A percentile compares a stretch with the other conserved stretches of the same genome.
Evolutionary conservation across 176 grass and related monocot genomes (phyloP).

Genomic region (Pontederia paniculata): DNA sequence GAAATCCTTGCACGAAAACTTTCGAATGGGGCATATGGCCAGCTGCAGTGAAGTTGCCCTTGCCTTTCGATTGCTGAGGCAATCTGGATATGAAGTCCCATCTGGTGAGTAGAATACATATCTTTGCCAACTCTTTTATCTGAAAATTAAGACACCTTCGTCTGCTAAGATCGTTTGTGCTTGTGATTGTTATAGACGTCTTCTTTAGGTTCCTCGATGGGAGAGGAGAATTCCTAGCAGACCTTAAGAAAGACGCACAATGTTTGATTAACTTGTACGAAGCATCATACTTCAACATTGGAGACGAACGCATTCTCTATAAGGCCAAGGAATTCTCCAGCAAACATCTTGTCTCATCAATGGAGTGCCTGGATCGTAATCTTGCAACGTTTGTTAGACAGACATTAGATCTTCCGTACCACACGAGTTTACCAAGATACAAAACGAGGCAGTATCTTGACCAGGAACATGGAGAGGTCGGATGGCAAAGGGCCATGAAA

Average conservation of each 20-base stretch:
- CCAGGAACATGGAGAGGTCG: background rate
- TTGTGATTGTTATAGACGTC: background rate
- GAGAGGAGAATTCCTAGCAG: background rate
- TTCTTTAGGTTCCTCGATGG: background rate
- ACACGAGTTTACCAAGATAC: conserved; percentile 7
- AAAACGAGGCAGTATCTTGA: background rate
- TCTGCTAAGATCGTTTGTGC: too few species aligned
- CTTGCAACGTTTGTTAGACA: background rate
- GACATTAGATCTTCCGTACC: background rate
- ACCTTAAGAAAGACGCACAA: background rate
- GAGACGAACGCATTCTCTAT: background rate
- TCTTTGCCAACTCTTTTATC: too few species aligned
- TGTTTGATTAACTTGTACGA: background rate
- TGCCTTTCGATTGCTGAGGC: too few species aligned
- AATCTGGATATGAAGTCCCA: too few species aligned
- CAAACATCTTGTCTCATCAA: background rate
- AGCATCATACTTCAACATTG: conserved; percentile 2
- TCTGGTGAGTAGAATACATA: too few species aligned
- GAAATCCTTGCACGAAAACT: too few species aligned
- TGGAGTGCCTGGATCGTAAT: background rate
- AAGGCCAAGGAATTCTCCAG: background rate
- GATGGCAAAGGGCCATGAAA: background rate
- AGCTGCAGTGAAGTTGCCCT: too few species aligned
- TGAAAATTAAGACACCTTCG: too few species aligned
- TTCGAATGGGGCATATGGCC: too few species aligned